Base-by-base conservation (phyloP, 2,329 filamentous ascomycete genomes). In the Colletotrichum sp. region DNA sequence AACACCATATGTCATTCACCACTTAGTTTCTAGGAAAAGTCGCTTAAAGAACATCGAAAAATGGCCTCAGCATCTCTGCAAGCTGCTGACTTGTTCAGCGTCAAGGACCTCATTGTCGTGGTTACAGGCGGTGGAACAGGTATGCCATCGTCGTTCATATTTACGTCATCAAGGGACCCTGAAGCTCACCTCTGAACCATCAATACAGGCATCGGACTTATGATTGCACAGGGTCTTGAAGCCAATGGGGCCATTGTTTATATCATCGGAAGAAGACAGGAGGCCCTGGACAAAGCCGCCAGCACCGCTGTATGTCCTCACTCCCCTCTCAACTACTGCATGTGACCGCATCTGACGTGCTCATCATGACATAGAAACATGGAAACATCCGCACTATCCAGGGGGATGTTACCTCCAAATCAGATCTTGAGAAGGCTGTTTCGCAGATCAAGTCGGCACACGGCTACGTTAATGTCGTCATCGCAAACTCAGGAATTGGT, bases 401-500 rank as follows among this genome's bases (percentile, higher is more conserved):
- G 64, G 81, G 81, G 10, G 83, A 85, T 52, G 82, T 84, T 3
- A 82, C 81, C 4, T 80, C 71, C 36, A 79, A 89, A 87, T 90
- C 16, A 16, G 73, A 73, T 28, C 73, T 76, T 9, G 70, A 76
- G 21, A 81, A 88, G 26, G 92, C 93, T 78, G 91, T 92, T 63
- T 77, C 79, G 8, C 87, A 86, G 78, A 83, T 93, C 71, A 85
- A 87, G 24, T 84, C 85, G 16, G 70, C 64, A 4, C 70, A 73
- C 80, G 88, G 90, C 62, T 88, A 91, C 81, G 89, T 95, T 81
- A 90, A 93, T 78, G 65, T 76, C 21, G 86, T 94, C 9, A 86
- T 93, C 81, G 90, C 89, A 83, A 92, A 91, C 79, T 92, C 93
- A 3, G 94, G 94, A 7, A 77, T 77, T 36, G 16, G 49, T 5